These are phyloP conservation scores for Skeletonema menzelii DNA, from an alignment of 108 stramenopile genomes.

Conservation along the genomic window DNA sequence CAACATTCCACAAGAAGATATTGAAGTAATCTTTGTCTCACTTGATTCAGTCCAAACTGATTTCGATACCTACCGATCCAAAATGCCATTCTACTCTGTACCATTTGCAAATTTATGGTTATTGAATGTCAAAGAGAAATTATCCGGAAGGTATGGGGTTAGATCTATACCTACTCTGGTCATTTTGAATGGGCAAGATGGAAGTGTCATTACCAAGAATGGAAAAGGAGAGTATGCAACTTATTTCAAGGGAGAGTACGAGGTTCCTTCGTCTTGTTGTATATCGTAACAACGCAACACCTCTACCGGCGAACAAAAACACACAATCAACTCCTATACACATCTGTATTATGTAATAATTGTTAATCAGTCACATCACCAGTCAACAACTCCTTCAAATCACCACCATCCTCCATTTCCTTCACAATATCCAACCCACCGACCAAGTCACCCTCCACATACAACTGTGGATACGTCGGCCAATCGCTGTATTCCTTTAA, in stretches of 20 bases:
- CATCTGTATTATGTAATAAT: neutral
- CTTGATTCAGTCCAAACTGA: constrained; percentile 72
- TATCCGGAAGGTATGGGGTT: constrained; percentile 51
- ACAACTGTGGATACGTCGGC: constrained; percentile 98
- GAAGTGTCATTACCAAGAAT: constrained; percentile 34
- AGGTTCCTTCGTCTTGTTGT: neutral
- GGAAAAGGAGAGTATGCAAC: constrained; percentile 30
- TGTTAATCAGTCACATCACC: constrained; percentile 23
- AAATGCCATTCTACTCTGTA: constrained; percentile 89
- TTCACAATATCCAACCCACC: constrained; percentile 97
- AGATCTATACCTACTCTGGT: constrained; percentile 75
- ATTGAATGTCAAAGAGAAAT: constrained; percentile 28
- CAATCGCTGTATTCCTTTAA: constrained; percentile 90
- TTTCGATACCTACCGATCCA: constrained; percentile 70
- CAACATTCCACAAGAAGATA: constrained; percentile 11
- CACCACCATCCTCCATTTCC: constrained; percentile 88
- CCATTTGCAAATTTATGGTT: constrained; percentile 58
- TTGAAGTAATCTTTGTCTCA: constrained; percentile 89
- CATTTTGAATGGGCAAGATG: constrained; percentile 70
- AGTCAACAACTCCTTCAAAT: constrained; percentile 65
- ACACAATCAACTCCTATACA: neutral
- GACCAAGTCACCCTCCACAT: constrained; percentile 93
- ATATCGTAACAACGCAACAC: neutral
- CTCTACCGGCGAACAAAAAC: neutral
- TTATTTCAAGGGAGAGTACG: constrained; percentile 40